These are phyloP conservation scores for Claviceps spartinae DNA, from an alignment of 2,329 filamentous ascomycete genomes.

Conservation along the genomic window DNA sequence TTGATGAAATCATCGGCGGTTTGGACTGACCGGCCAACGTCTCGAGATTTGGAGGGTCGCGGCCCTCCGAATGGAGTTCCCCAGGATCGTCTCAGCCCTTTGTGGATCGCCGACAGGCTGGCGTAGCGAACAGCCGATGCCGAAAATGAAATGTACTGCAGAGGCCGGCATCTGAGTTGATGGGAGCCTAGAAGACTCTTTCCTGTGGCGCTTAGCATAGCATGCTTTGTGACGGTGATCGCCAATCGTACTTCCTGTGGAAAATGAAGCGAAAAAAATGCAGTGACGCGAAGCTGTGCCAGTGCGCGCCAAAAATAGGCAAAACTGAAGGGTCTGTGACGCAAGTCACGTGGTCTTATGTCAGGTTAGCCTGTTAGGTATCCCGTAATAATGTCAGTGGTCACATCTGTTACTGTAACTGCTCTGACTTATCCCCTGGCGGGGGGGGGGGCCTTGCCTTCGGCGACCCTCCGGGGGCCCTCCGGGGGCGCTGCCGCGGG, in stretches of 20 bases:
- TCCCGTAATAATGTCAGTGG: too few species aligned
- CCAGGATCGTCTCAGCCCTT: conserved; percentile 44
- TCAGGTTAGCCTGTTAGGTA: too few species aligned
- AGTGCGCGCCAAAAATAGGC: too few species aligned
- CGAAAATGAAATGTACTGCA: background rate
- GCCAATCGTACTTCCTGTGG: background rate
- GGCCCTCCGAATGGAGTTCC: conserved; percentile 16
- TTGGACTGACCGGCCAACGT: conserved; percentile 5
- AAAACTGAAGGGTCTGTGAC: too few species aligned
- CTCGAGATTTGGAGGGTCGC: conserved; percentile 7
- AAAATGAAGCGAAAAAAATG: background rate
- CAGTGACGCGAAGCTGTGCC: too few species aligned
- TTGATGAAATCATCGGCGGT: conserved; percentile 4
- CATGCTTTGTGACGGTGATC: conserved; percentile 9
- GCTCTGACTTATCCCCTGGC: too few species aligned
- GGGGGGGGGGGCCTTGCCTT: too few species aligned
- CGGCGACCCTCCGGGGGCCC: too few species aligned
- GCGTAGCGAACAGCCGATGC: conserved; percentile 13
- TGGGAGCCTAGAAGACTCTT: conserved; percentile 12
- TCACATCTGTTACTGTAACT: too few species aligned
- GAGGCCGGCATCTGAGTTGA: conserved; percentile 6
- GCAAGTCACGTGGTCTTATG: too few species aligned
- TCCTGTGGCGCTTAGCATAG: conserved; percentile 17
- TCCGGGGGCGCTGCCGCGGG: too few species aligned
- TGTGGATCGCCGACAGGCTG: conserved; percentile 53